Percentiles rank a stretch among this genome's conserved stretches.
Evolutionary conservation across 768 basidiomycete genomes (phyloP).

Genomic region (Lactarius tabidus): DNA sequence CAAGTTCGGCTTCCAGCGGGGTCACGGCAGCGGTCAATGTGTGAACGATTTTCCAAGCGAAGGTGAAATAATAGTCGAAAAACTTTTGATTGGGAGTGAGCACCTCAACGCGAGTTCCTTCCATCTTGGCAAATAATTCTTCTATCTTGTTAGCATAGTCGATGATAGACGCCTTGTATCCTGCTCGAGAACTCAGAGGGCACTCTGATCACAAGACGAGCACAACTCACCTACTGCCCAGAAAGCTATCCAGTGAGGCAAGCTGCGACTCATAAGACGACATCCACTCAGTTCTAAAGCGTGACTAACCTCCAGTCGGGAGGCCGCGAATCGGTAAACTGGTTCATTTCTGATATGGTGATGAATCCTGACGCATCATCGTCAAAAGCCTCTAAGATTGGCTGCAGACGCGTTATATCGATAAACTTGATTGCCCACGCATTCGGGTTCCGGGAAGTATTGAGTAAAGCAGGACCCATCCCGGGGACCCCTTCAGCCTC

Average conservation of each 20-base stretch:
- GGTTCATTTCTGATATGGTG: constrained; percentile 34
- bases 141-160: constrained; percentile 20
- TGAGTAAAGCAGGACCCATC: not conserved
- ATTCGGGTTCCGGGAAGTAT: constrained; percentile 16
- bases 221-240: constrained; percentile 29
- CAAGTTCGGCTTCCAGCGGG: not conserved
- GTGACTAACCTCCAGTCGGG: constrained; percentile 29
- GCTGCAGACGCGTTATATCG: constrained; percentile 25
- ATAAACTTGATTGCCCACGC: constrained; percentile 31
- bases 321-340: constrained; percentile 30
- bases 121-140: constrained; percentile 17
- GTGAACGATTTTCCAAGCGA: constrained; percentile 1
- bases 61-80: not conserved
- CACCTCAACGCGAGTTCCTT: constrained; percentile 6
- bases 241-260: constrained; percentile 34
- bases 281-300: not conserved
- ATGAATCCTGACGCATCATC: constrained; percentile 35
- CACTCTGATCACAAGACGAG: not conserved
- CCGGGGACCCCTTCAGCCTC: not conserved
- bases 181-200: not conserved
- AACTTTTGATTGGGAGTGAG: constrained; percentile 10
- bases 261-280: constrained; percentile 14
- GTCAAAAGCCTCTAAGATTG: constrained; percentile 34
- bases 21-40: constrained; percentile 4
- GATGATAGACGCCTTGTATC: constrained; percentile 17